These are phyloP conservation scores for Datisca glomerata DNA, from an alignment of 306 rosid genomes.

Conservation along the genomic window DNA sequence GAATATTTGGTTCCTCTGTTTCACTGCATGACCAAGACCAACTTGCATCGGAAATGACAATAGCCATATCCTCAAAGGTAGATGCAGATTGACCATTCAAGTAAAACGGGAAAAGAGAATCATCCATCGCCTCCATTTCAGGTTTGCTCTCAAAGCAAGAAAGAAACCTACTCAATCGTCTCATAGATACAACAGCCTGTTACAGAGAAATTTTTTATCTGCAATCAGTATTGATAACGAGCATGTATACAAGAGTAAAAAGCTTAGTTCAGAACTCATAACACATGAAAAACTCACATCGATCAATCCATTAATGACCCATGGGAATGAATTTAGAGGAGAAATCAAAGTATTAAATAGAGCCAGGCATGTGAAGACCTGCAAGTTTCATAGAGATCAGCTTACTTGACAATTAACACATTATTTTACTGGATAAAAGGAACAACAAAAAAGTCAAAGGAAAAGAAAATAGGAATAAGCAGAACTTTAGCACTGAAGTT, in stretches of 20 bases:
- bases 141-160: constrained; percentile 49
- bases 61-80: constrained; percentile 34
- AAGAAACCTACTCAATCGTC: constrained; percentile 71
- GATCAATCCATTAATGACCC: constrained; percentile 97
- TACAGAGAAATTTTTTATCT: no score
- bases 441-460: neutral
- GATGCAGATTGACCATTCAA: constrained; percentile 25
- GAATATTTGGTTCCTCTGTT: constrained; percentile 36
- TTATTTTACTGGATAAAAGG: neutral
- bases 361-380: constrained; percentile 99
- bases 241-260: no score
- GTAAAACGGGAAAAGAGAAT: constrained; percentile 24
- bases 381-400: constrained; percentile 29
- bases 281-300: constrained; percentile 50
- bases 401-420: no score
- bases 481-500: constrained; percentile 12
- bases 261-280: constrained; percentile 8
- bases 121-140: constrained; percentile 19
- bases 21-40: constrained; percentile 80
- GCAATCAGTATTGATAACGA: no score
- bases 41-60: constrained; percentile 45
- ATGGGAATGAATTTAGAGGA: constrained; percentile 90
- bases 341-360: constrained; percentile 82
- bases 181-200: constrained; percentile 70
- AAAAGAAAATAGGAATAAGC: constrained; percentile 4